Percentiles rank a stretch among this genome's conserved stretches.
phyloP scores from a whole-genome alignment of 768 basidiomycete genomes.

The Phylloporus scabripes region DNA sequence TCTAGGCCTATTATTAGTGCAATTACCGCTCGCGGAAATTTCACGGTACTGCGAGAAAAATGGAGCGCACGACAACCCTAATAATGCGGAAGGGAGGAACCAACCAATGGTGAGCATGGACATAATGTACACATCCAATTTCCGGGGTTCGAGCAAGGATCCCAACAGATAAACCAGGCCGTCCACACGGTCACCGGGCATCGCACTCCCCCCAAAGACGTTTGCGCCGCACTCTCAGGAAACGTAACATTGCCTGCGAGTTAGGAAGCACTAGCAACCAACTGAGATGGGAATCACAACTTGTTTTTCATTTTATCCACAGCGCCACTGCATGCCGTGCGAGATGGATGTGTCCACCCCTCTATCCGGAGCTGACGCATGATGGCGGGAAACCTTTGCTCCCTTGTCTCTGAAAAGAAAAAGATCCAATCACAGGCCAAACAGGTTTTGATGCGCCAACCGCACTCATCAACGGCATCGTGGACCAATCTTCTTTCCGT shows the following conservation, averaged over 20 bases:
- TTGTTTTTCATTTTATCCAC: conserved; percentile 23
- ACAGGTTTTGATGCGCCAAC: conserved; percentile 5
- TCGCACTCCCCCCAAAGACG: conserved; percentile 13
- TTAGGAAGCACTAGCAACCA: conserved; percentile 21
- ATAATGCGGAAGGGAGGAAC: conserved; percentile 1
- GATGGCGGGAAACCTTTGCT: conserved; percentile 14
- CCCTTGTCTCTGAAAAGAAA: background rate
- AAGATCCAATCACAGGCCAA: background rate
- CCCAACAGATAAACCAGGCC: conserved; percentile 7
- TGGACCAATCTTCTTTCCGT: conserved; percentile 8
- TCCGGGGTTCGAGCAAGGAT: conserved; percentile 20
- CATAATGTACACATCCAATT: conserved; percentile 20
- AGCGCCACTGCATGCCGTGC: conserved; percentile 27
- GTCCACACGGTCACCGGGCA: conserved; percentile 13
- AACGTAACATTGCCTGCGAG: conserved; percentile 25
- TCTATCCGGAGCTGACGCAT: conserved; percentile 12
- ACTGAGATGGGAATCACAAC: conserved; percentile 26
- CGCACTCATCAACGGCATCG: conserved; percentile 12
- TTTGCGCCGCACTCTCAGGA: conserved; percentile 20
- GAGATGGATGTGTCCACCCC: conserved; percentile 19
- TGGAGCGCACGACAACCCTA: conserved; percentile 12
- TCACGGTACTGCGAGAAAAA: conserved; percentile 25
- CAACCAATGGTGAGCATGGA: conserved; percentile 9
- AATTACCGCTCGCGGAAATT: conserved; percentile 30
- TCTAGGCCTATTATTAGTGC: conserved; percentile 25